Percentiles rank a stretch among this genome's conserved stretches.
Evolutionary conservation across 2,329 filamentous ascomycete species (phyloP).

Genomic region (Trichoderma semiorbis): DNA sequence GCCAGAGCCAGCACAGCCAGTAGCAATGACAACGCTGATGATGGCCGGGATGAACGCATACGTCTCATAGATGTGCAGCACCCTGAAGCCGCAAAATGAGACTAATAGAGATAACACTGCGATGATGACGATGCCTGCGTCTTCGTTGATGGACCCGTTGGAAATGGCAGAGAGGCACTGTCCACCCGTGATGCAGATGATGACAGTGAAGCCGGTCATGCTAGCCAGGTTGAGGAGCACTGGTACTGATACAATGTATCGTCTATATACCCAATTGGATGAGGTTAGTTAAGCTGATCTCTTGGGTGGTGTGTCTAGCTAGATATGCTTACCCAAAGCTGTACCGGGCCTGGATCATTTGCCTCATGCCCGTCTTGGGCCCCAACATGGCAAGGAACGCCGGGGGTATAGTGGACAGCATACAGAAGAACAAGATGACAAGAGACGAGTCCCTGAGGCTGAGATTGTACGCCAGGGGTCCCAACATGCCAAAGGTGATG

Average conservation of each 20-base stretch:
- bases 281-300: not conserved
- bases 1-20: conserved; percentile 50
- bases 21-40: conserved; percentile 51
- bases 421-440: conserved; percentile 61
- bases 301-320: not conserved
- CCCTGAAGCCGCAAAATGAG: conserved; percentile 58
- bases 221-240: conserved; percentile 62
- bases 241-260: conserved; percentile 56
- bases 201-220: conserved; percentile 59
- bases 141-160: conserved; percentile 45
- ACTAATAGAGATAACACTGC: conserved; percentile 54
- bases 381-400: conserved; percentile 58
- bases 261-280: conserved; percentile 28
- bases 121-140: conserved; percentile 60
- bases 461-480: conserved; percentile 52
- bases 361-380: conserved; percentile 60
- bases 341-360: conserved; percentile 63
- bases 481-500: conserved; percentile 62
- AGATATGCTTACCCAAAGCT: conserved; percentile 49
- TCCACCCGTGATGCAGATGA: conserved; percentile 59
- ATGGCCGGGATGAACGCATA: conserved; percentile 56
- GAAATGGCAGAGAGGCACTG: conserved; percentile 55
- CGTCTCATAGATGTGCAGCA: conserved; percentile 56
- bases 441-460: conserved; percentile 54
- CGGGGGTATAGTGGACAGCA: conserved; percentile 51